These are phyloP conservation scores for Gyrodon lividus DNA, from an alignment of 768 basidiomycete species.

Conservation along the genomic window DNA sequence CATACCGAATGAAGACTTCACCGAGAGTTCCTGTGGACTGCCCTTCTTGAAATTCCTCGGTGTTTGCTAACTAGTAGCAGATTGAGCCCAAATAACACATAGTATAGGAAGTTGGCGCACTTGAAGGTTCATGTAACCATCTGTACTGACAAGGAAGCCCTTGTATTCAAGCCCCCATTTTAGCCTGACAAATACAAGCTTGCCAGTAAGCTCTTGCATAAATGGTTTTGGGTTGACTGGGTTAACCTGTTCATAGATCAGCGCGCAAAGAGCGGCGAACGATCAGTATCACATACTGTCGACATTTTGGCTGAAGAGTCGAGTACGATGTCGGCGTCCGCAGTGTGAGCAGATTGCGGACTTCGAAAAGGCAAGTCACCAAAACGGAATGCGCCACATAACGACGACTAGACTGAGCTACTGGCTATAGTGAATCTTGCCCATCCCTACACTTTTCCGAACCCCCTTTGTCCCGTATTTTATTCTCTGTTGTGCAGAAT, in stretches of 20 bases:
- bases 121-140: constrained; percentile 99
- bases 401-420: no score
- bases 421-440: background rate
- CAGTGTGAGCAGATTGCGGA: constrained; percentile 31
- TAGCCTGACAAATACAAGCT: constrained; percentile 90
- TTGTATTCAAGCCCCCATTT: constrained; percentile 99
- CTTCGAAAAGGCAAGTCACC: constrained; percentile 34
- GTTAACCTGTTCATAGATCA: constrained; percentile 54
- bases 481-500: constrained; percentile 40
- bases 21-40: constrained; percentile 95
- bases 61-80: constrained; percentile 82
- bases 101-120: constrained; percentile 39
- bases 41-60: constrained; percentile 96
- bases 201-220: constrained; percentile 96
- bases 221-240: constrained; percentile 99
- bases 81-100: background rate
- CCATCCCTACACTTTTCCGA: constrained; percentile 21
- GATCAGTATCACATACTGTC: constrained; percentile 43
- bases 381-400: no score
- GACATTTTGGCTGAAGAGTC: constrained; percentile 54
- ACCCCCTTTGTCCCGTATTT: constrained; percentile 33
- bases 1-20: constrained; percentile 96
- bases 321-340: background rate
- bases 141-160: constrained; percentile 97
- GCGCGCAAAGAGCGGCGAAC: background rate